A percentile compares a stretch with the other conserved stretches of the same genome.
Evolutionary conservation across 768 basidiomycete genomes (phyloP).

Genomic region (Sarcodon sp.): DNA sequence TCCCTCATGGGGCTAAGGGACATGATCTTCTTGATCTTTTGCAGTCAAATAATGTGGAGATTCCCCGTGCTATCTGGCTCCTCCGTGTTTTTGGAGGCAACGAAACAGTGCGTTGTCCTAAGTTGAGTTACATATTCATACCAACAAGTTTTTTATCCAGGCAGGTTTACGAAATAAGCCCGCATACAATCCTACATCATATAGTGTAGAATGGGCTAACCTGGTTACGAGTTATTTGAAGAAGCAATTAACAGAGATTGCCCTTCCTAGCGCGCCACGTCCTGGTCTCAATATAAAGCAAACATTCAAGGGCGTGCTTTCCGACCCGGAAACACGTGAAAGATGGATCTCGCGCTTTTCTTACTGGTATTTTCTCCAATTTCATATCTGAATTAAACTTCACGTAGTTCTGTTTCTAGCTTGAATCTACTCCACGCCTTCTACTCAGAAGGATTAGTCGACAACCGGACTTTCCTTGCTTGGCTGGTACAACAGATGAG

Average conservation of each 20-base stretch:
- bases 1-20: slow-evolving; percentile 80
- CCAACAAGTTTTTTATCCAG: slow-evolving; percentile 18
- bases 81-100: slow-evolving; percentile 79
- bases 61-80: slow-evolving; percentile 80
- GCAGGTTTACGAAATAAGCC: slow-evolving; percentile 69
- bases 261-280: slow-evolving; percentile 66
- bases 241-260: slow-evolving; percentile 71
- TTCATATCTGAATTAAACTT: too few species aligned
- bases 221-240: slow-evolving; percentile 72
- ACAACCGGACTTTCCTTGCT: slow-evolving; percentile 59
- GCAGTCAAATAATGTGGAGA: slow-evolving; percentile 63
- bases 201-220: slow-evolving; percentile 79
- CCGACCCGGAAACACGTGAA: slow-evolving; percentile 57
- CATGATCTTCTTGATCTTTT: slow-evolving; percentile 73
- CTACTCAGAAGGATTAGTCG: slow-evolving; percentile 72
- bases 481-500: slow-evolving; percentile 74
- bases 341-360: slow-evolving; percentile 70
- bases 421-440: slow-evolving; percentile 62
- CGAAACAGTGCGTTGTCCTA: slow-evolving; percentile 48
- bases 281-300: slow-evolving; percentile 72
- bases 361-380: slow-evolving; percentile 43
- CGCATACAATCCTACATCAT: slow-evolving; percentile 69
- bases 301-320: slow-evolving; percentile 70
- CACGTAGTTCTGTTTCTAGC: slow-evolving; percentile 20
- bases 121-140: slow-evolving; percentile 1